These are phyloP conservation scores for Friedmanniomyces endolithicus DNA, from an alignment of 495 filamentous ascomycete genomes.

Conservation along the genomic window DNA sequence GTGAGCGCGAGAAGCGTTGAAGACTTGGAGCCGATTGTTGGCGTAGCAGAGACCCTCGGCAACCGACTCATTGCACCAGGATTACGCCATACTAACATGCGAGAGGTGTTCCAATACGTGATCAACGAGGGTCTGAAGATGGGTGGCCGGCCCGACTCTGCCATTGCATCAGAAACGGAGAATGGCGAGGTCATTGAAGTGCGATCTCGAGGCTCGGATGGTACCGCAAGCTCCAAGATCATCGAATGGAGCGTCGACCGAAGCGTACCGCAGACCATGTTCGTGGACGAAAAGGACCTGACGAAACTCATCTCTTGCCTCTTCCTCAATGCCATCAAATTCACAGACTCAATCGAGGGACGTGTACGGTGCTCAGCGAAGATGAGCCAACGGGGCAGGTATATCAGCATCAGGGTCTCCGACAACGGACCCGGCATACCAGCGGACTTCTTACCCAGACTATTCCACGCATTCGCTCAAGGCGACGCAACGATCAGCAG, in stretches of 20 bases:
- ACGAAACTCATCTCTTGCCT: constrained; percentile 63
- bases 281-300: constrained; percentile 60
- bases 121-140: constrained; percentile 59
- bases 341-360: constrained; percentile 49
- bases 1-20: constrained; percentile 1
- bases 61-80: constrained; percentile 31
- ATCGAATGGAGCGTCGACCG: constrained; percentile 58
- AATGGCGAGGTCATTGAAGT: constrained; percentile 59
- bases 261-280: constrained; percentile 51
- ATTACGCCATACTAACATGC: constrained; percentile 48
- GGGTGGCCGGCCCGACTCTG: constrained; percentile 62
- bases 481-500: constrained; percentile 63
- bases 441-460: constrained; percentile 50
- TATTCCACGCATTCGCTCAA: constrained; percentile 65
- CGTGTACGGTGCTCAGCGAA: constrained; percentile 48
- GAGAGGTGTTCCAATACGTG: constrained; percentile 54
- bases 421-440: constrained; percentile 69
- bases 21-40: background rate
- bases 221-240: constrained; percentile 43
- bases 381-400: constrained; percentile 38
- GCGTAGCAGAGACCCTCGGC: background rate
- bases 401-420: constrained; percentile 48
- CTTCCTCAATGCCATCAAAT: constrained; percentile 69
- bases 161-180: constrained; percentile 45
- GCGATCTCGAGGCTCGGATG: constrained; percentile 44